phyloP scores from a whole-genome alignment of 345 rosid species.

The Hypericum androsaemum region DNA sequence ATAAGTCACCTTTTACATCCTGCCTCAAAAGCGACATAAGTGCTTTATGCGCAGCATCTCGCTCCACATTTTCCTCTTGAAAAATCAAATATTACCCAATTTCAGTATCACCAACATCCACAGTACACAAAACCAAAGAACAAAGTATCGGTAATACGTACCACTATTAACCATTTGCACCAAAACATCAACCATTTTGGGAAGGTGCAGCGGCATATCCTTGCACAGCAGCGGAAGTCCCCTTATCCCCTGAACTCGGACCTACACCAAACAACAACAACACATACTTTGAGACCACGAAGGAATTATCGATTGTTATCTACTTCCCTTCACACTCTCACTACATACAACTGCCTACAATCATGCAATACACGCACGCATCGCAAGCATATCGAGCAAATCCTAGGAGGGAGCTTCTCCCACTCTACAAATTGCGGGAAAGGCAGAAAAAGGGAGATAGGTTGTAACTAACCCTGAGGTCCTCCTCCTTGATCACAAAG shows the following conservation, averaged over 20 bases:
- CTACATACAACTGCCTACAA: too few species aligned
- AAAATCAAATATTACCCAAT: conserved; percentile 2
- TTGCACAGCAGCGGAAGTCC: conserved; percentile 95
- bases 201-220: conserved; percentile 64
- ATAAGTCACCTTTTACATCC: conserved; percentile 80
- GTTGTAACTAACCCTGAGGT: too few species aligned
- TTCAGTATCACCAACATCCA: conserved; percentile 1
- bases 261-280: conserved; percentile 32
- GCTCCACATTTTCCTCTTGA: conserved; percentile 83
- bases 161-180: conserved; percentile 75
- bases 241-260: conserved; percentile 92
- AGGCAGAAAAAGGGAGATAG: too few species aligned
- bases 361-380: too few species aligned
- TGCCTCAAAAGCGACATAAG: conserved; percentile 90
- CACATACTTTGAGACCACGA: background rate
- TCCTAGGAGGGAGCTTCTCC: too few species aligned
- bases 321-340: background rate
- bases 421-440: too few species aligned
- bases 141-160: conserved; percentile 18
- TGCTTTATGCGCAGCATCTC: conserved; percentile 97
- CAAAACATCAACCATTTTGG: conserved; percentile 81
- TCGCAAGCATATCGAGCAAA: too few species aligned
- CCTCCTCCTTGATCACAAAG: too few species aligned
- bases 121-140: conserved; percentile 1
- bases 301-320: background rate